phyloP scores from a whole-genome alignment of 352 stramenopile species.

The Phytophthora ramorum region DNA sequence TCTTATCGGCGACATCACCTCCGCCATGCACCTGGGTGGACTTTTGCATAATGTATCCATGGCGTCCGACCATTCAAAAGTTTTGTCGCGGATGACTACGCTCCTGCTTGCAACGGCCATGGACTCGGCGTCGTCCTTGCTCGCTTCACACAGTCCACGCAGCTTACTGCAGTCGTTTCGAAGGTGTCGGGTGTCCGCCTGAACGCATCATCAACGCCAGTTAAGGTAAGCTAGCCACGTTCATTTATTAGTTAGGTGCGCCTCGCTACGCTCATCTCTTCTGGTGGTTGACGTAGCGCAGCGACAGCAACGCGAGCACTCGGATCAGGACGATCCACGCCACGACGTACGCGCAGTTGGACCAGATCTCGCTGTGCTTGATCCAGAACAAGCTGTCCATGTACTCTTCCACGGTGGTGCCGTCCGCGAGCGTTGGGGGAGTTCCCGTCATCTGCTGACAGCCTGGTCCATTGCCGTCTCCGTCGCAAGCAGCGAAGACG shows the following conservation, averaged over 20 bases:
- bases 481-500: constrained; percentile 21
- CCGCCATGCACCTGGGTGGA: not conserved
- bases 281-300: constrained; percentile 54
- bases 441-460: constrained; percentile 16
- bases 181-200: too few relatives aligned
- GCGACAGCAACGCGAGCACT: constrained; percentile 36
- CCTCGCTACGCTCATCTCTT: constrained; percentile 7
- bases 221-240: too few relatives aligned
- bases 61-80: too few relatives aligned
- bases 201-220: too few relatives aligned
- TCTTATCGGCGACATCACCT: not conserved
- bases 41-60: too few relatives aligned
- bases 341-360: constrained; percentile 36
- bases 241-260: too few relatives aligned
- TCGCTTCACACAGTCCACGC: too few relatives aligned
- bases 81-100: too few relatives aligned
- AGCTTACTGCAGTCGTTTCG: too few relatives aligned
- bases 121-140: too few relatives aligned
- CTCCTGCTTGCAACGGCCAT: too few relatives aligned
- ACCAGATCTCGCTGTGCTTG: constrained; percentile 43
- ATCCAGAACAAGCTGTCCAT: constrained; percentile 43
- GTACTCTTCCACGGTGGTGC: constrained; percentile 27
- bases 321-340: constrained; percentile 42
- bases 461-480: constrained; percentile 3
- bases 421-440: constrained; percentile 1